Evolutionary conservation across 352 stramenopile genomes (phyloP).

Genomic region (Phytophthora fragariaefolia): DNA sequence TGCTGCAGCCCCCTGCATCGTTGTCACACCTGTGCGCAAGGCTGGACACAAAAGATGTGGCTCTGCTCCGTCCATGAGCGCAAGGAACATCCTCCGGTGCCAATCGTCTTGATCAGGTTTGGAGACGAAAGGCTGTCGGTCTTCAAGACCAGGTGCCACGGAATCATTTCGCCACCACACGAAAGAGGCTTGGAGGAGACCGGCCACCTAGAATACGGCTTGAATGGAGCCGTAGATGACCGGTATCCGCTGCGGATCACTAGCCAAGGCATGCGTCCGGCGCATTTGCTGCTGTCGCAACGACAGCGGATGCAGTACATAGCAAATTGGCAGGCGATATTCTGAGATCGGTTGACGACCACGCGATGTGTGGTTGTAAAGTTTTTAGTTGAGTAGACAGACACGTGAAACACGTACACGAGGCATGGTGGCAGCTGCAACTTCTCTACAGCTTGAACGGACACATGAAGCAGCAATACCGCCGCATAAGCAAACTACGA

Average conservation of each 20-base stretch:
- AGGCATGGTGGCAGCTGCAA: not conserved
- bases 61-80: not conserved
- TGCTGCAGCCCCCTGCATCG: slow-evolving; percentile 1
- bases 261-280: not conserved
- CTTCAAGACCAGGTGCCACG: not conserved
- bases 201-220: too few relatives aligned
- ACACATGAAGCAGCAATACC: not conserved
- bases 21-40: slow-evolving; percentile 22
- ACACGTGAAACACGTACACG: not conserved
- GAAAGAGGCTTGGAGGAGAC: not conserved
- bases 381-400: too few relatives aligned
- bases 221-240: not conserved
- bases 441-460: not conserved
- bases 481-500: too few relatives aligned
- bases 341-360: too few relatives aligned
- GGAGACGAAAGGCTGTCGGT: not conserved
- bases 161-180: slow-evolving; percentile 6
- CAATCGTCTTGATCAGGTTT: not conserved
- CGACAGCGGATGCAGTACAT: too few relatives aligned
- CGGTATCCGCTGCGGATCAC: not conserved
- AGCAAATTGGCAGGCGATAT: too few relatives aligned
- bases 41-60: slow-evolving; percentile 13
- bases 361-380: too few relatives aligned
- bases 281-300: too few relatives aligned
- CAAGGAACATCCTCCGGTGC: slow-evolving; percentile 13